Evolutionary conservation across 129 eudicot species (phyloP).

Genomic region (Flaveria ramosissima): DNA sequence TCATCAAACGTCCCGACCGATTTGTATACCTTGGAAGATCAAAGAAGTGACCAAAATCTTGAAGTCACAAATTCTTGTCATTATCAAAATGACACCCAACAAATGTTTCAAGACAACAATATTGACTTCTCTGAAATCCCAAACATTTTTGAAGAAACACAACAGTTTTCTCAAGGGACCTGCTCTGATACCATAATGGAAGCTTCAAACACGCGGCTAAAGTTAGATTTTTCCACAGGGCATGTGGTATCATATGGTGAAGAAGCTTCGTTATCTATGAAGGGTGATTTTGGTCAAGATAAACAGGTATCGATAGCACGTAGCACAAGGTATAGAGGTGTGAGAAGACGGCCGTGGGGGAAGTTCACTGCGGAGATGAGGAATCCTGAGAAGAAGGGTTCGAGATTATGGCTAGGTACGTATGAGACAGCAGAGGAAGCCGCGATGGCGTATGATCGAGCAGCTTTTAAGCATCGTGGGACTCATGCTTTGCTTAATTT

Average conservation of each 20-base stretch:
- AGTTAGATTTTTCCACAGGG: not conserved
- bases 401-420: conserved; percentile 14
- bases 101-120: not conserved
- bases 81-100: not conserved
- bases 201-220: not conserved
- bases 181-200: not conserved
- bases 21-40: not conserved
- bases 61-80: not conserved
- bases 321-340: not conserved
- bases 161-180: not conserved
- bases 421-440: not conserved
- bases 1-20: not conserved
- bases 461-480: conserved; percentile 4
- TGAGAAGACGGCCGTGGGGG: conserved; percentile 1
- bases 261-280: not conserved
- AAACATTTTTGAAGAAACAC: not conserved
- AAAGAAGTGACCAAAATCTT: not conserved
- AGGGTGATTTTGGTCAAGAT: not conserved
- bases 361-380: conserved; percentile 14
- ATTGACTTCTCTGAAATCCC: not conserved
- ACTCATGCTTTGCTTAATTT: conserved; percentile 16
- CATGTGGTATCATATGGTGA: not conserved
- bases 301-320: not conserved
- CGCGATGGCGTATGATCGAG: conserved; percentile 7
- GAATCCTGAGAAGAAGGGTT: not conserved